phyloP scores from a whole-genome alignment of 345 rosid genomes.

The Microcos paniculata region DNA sequence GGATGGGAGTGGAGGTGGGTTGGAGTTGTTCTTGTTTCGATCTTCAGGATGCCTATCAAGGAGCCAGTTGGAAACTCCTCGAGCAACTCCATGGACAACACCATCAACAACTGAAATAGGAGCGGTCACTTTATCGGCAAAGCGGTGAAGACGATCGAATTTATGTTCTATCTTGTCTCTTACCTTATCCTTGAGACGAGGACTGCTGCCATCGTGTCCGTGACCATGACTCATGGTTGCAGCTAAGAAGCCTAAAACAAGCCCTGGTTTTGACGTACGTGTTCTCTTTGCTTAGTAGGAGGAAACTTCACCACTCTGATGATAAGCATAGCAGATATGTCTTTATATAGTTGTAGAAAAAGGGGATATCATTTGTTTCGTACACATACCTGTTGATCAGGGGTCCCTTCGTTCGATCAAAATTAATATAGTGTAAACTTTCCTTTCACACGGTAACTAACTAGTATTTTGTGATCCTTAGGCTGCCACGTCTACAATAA shows the following conservation, averaged over 20 bases:
- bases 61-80: background rate
- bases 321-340: background rate
- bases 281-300: background rate
- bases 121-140: background rate
- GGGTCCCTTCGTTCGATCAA: too few relatives aligned
- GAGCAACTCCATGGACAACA: background rate
- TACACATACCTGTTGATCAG: too few relatives aligned
- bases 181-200: background rate
- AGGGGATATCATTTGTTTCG: background rate
- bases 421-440: too few relatives aligned
- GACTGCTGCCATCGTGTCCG: too few relatives aligned
- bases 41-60: background rate
- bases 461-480: too few relatives aligned
- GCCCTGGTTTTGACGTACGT: too few relatives aligned
- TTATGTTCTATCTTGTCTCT: background rate
- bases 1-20: background rate
- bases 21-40: background rate
- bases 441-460: too few relatives aligned
- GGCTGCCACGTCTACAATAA: too few relatives aligned
- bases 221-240: slow-evolving; percentile 1
- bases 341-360: background rate
- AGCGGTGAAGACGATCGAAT: background rate
- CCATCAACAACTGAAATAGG: background rate
- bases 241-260: too few relatives aligned
- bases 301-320: background rate